Percentiles rank a stretch among this genome's conserved stretches.
phyloP scores from a whole-genome alignment of 768 basidiomycete genomes.

The Kockovaella imperatae region DNA sequence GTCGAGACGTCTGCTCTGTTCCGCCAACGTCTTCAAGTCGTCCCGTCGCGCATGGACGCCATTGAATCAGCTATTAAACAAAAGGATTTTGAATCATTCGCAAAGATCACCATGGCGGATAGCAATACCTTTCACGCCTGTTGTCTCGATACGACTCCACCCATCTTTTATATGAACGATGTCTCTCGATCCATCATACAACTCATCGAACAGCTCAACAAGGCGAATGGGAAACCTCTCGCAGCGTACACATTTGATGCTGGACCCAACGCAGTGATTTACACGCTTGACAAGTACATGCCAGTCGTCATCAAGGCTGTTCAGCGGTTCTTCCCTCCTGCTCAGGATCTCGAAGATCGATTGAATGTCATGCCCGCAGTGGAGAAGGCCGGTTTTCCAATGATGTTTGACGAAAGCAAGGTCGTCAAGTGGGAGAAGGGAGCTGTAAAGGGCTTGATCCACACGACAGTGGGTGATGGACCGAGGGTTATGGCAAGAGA shows the following conservation, averaged over 20 bases:
- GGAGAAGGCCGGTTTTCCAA: conserved; percentile 46
- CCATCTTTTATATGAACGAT: conserved; percentile 99
- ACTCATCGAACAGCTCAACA: conserved; percentile 85
- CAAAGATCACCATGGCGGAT: conserved; percentile 87
- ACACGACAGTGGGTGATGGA: conserved; percentile 86
- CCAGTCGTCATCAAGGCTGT: conserved; percentile 69
- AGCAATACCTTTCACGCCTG: conserved; percentile 99
- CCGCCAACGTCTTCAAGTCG: conserved; percentile 81
- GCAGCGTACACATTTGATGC: conserved; percentile 99
- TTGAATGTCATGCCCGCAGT: conserved; percentile 49
- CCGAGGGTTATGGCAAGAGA: conserved; percentile 58
- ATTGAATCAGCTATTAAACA: conserved; percentile 72
- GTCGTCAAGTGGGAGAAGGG: conserved; percentile 56
- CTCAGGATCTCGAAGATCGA: conserved; percentile 53
- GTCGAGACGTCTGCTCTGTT: conserved; percentile 84
- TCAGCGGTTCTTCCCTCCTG: conserved; percentile 78
- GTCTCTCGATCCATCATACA: conserved; percentile 87
- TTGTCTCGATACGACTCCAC: conserved; percentile 89
- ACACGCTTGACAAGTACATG: conserved; percentile 69
- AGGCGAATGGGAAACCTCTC: conserved; percentile 59
- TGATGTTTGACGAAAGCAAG: conserved; percentile 70
- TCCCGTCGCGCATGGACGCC: conserved; percentile 73
- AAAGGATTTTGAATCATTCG: conserved; percentile 81
- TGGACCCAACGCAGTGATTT: conserved; percentile 97
- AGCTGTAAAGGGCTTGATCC: conserved; percentile 80